Percentiles rank a stretch among this genome's conserved stretches.
Conservation (phyloP, 768 basidiomycete genomes). For the Paxillus rubicundulus region DNA sequence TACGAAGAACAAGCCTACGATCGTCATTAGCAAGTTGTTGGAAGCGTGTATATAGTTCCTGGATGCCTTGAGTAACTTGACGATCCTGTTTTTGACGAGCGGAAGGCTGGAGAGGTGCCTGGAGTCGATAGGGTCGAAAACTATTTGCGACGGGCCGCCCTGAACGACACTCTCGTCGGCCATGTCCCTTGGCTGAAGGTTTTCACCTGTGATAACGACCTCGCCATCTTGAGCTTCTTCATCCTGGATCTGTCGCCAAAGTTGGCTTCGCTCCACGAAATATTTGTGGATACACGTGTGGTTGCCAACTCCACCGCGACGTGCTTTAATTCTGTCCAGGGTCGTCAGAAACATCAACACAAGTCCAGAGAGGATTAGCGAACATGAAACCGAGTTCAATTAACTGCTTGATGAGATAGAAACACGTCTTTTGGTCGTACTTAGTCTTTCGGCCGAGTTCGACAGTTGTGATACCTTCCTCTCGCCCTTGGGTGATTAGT, state of each 20-base stretch:
- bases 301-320: slow-evolving; percentile 71
- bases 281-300: slow-evolving; percentile 82
- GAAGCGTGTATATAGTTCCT: slow-evolving; percentile 70
- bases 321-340: slow-evolving; percentile 62
- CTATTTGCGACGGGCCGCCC: slow-evolving; percentile 30
- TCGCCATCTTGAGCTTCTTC: slow-evolving; percentile 54
- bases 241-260: slow-evolving; percentile 75
- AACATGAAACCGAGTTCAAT: slow-evolving; percentile 74
- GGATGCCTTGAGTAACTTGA: slow-evolving; percentile 69
- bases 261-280: slow-evolving; percentile 71
- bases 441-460: slow-evolving; percentile 73
- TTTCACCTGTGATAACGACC: slow-evolving; percentile 10
- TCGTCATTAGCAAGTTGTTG: slow-evolving; percentile 70
- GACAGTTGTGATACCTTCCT: slow-evolving; percentile 73
- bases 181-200: slow-evolving; percentile 6
- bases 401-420: slow-evolving; percentile 79
- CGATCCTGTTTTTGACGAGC: slow-evolving; percentile 66
- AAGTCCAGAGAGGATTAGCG: slow-evolving; percentile 19
- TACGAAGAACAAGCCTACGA: slow-evolving; percentile 47
- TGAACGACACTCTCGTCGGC: slow-evolving; percentile 22
- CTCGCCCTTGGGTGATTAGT: slow-evolving; percentile 77
- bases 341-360: neutral
- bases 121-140: slow-evolving; percentile 74
- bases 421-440: slow-evolving; percentile 89
- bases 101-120: slow-evolving; percentile 75